Base-by-base conservation (phyloP, 1,139 yeast species). In the Debaryomyces sp. region DNA sequence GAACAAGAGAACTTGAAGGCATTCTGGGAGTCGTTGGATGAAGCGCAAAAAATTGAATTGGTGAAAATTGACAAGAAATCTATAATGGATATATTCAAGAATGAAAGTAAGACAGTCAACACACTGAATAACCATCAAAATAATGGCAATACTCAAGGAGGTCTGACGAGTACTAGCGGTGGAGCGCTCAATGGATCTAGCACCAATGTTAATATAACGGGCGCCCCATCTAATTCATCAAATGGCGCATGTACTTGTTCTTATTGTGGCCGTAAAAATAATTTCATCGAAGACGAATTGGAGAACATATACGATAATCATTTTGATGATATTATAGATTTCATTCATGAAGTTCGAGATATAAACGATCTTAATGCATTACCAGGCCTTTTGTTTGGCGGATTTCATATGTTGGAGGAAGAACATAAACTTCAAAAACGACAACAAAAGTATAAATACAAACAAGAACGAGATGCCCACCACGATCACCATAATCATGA, bases 221-320 rank as follows among this genome's bases (percentile, higher is more conserved):
- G 17, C 51, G 51, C 41, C 44, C 50, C 29, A 44, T 45, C 35
- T 35, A 49, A 41, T 30, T 17, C 41, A 27, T 32, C 45, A 39
- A 41, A 52, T n/a, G 54, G 52, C 27, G 55, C 54, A 38, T 91
- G 97, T 64, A 78, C 84, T 49, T 92, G 98, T 64, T 73, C 84
- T 5, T 84, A 84, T 27, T 92, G 98, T 68, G 96, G 95, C 1
- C 79, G 90, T 46, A 84, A 88, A 56, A 82, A 85, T 55, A 71
- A 77, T 51, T 82, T 91, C 27, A 81, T 90, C 56, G 95, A 89
- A 60, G 85, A 84, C 54, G 96, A 89, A 61, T 78, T 92, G 60
- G 92, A 73, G 52, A 68, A 59, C 50, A 66, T 71, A 17, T 75
- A 73, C 49, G 78, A 87, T 58, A 81, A 83, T 47, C 81, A 91